These are phyloP conservation scores for Somion occarium DNA, from an alignment of 1,284 basidiomycete species.

Conservation along the genomic window DNA sequence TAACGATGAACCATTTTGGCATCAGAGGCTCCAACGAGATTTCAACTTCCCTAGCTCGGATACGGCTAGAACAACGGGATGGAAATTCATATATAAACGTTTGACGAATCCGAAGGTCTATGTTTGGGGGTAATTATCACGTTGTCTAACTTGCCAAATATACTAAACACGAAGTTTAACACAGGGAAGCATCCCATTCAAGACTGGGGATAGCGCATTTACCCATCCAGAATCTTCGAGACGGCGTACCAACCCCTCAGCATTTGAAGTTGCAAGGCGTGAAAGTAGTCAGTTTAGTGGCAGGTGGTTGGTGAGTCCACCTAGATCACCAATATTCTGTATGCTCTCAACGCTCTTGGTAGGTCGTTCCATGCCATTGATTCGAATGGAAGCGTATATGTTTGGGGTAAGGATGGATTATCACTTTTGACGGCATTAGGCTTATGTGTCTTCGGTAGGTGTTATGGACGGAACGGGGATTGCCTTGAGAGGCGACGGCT, in stretches of 20 bases:
- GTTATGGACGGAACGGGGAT: slow-evolving; percentile 49
- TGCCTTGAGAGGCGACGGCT: slow-evolving; percentile 49
- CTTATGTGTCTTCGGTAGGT: slow-evolving; percentile 35
- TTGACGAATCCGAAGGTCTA: slow-evolving; percentile 56
- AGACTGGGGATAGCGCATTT: slow-evolving; percentile 49
- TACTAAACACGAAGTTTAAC: not conserved
- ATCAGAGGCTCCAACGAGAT: slow-evolving; percentile 62
- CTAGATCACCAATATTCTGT: not conserved
- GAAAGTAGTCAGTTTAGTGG: slow-evolving; percentile 70
- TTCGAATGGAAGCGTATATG: slow-evolving; percentile 66
- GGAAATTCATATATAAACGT: slow-evolving; percentile 76
- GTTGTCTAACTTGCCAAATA: not conserved
- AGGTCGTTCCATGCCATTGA: slow-evolving; percentile 83
- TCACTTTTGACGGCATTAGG: not conserved
- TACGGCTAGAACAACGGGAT: slow-evolving; percentile 70
- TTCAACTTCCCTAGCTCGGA: slow-evolving; percentile 71
- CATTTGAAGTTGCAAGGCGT: slow-evolving; percentile 51
- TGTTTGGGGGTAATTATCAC: slow-evolving; percentile 69
- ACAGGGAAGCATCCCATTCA: slow-evolving; percentile 53
- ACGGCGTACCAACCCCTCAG: slow-evolving; percentile 56
- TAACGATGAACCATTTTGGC: slow-evolving; percentile 81
- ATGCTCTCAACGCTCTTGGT: slow-evolving; percentile 5
- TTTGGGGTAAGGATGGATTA: slow-evolving; percentile 63
- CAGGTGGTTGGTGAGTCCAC: slow-evolving; percentile 70
- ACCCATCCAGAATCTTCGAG: slow-evolving; percentile 31